A percentile compares a stretch with the other conserved stretches of the same genome.
phyloP scores from a whole-genome alignment of 441 rosid genomes.

The Euphorbia schlechtendalii region DNA sequence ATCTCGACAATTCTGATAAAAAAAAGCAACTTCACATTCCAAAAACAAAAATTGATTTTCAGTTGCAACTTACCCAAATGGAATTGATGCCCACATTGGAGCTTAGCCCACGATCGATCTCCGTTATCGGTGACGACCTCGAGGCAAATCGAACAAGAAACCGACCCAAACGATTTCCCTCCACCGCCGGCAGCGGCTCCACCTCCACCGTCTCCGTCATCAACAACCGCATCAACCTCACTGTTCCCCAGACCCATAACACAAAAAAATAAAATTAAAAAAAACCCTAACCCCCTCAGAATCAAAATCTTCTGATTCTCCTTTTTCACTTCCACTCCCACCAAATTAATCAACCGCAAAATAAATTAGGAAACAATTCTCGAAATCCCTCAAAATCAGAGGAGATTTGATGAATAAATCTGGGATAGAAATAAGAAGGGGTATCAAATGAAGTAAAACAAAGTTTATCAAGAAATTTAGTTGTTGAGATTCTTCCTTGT shows the following conservation, averaged over 20 bases:
- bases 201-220: conserved; percentile 46
- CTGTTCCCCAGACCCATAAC: conserved; percentile 75
- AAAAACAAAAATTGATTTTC: conserved; percentile 4
- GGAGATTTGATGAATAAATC: too few species aligned
- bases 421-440: too few species aligned
- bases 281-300: conserved; percentile 24
- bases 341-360: conserved; percentile 6
- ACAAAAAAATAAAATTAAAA: conserved; percentile 17
- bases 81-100: conserved; percentile 91
- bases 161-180: conserved; percentile 43
- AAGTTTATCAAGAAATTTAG: neutral
- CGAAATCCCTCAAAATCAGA: too few species aligned
- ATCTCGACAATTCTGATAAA: conserved; percentile 35
- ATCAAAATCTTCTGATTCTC: neutral
- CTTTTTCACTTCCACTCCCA: neutral
- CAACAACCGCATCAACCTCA: conserved; percentile 45
- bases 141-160: conserved; percentile 93
- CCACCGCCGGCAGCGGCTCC: conserved; percentile 27
- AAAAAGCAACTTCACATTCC: neutral
- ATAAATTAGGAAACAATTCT: too few species aligned
- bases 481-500: neutral
- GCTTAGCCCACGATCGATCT: conserved; percentile 96
- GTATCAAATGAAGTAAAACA: too few species aligned
- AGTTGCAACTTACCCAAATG: conserved; percentile 58
- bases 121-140: conserved; percentile 66